These are phyloP conservation scores for carrot (Daucus carota) DNA, from an alignment of 129 eudicot species.

Conservation along the genomic window DH1_v3.0 NC_030381.2:46603501-46604000, in stretches of 20 bases:
- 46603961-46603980: not conserved
- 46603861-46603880: not conserved
- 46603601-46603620: not conserved
- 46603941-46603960: no score
- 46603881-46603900: not conserved
- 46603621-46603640: not conserved
- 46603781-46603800: no score
- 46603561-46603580: not conserved
- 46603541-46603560: constrained; percentile 68
- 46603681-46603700: not conserved
- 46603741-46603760: not conserved
- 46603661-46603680: not conserved
- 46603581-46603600: not conserved
- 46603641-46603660: not conserved
- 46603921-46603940: no score
- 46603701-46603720: not conserved
- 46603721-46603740: not conserved
- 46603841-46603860: not conserved
- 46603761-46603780: no score
- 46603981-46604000: not conserved
- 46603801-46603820: not conserved
- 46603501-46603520: constrained; percentile 59
- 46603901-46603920: not conserved
- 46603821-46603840: not conserved
- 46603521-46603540: constrained; percentile 64